These are phyloP conservation scores for Phoma herbarum DNA, from an alignment of 2,329 filamentous ascomycete species.

Conservation along the genomic window DNA sequence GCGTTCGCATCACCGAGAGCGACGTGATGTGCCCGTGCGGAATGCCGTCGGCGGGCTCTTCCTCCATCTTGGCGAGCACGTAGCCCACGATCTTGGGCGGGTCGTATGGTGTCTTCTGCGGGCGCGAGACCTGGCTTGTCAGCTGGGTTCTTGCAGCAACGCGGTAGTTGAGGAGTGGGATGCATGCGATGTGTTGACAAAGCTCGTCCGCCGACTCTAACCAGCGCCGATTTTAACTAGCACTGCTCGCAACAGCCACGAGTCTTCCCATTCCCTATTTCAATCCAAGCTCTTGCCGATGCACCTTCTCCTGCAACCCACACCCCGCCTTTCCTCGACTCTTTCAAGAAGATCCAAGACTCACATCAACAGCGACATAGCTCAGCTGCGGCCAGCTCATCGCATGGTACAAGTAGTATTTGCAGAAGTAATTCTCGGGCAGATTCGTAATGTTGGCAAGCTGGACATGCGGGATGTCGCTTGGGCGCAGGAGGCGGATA, in stretches of 20 bases:
- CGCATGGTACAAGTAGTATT: constrained; percentile 99
- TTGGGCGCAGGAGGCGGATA: constrained; percentile 84
- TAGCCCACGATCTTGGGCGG: constrained; percentile 98
- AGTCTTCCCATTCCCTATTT: no score
- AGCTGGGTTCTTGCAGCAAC: no score
- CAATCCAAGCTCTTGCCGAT: no score
- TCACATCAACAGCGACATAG: constrained; percentile 89
- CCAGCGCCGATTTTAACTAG: no score
- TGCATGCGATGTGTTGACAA: no score
- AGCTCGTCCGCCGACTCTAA: no score
- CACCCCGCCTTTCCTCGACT: no score
- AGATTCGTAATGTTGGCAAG: constrained; percentile 99
- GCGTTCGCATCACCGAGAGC: constrained; percentile 94
- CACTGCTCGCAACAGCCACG: neutral
- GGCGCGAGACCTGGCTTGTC: constrained; percentile 69
- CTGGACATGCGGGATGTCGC: constrained; percentile 90
- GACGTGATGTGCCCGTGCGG: constrained; percentile 97
- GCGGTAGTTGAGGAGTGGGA: no score
- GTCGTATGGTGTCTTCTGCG: constrained; percentile 79
- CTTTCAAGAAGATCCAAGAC: constrained; percentile 32
- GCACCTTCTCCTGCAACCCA: neutral
- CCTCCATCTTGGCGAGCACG: constrained; percentile 99
- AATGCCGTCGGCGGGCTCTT: constrained; percentile 89
- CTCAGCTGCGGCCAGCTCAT: constrained; percentile 97
- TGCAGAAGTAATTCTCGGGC: constrained; percentile 99